phyloP scores from a whole-genome alignment of 2,329 filamentous ascomycete species.

The Dothideomycetes sp. region DNA sequence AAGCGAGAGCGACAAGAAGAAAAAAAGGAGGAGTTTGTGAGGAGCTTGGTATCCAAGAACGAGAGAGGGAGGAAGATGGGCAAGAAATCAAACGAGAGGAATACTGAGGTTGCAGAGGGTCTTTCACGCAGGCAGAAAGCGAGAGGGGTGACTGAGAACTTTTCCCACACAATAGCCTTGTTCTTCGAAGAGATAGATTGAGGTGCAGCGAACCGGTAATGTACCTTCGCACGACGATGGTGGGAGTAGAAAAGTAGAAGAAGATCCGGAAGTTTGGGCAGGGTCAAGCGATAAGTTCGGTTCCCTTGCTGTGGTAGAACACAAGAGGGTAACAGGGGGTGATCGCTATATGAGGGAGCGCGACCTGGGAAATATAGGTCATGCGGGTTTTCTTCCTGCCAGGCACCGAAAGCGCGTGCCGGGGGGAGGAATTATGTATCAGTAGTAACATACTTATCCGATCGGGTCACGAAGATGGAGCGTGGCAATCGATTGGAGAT shows the following conservation, averaged over 20 bases:
- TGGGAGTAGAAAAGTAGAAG: slow-evolving; percentile 5
- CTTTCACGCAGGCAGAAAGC: slow-evolving; percentile 10
- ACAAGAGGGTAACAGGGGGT: slow-evolving; percentile 14
- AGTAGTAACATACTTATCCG: slow-evolving; percentile 14
- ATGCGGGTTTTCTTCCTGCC: slow-evolving; percentile 20
- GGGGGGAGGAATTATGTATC: slow-evolving; percentile 25
- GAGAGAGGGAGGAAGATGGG: slow-evolving; percentile 1
- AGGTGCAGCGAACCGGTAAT: slow-evolving; percentile 9
- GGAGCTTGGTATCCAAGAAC: slow-evolving; percentile 2
- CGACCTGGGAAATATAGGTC: slow-evolving; percentile 9
- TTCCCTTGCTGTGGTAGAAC: slow-evolving; percentile 28
- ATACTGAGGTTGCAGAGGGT: slow-evolving; percentile 10
- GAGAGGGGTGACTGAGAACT: slow-evolving; percentile 10
- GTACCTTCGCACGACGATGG: slow-evolving; percentile 10
- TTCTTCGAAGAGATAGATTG: slow-evolving; percentile 12
- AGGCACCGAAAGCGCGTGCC: slow-evolving; percentile 30
- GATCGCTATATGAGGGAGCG: slow-evolving; percentile 12
- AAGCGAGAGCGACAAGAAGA: slow-evolving; percentile 3
- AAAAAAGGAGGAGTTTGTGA: too few relatives aligned
- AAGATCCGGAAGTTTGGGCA: slow-evolving; percentile 13
- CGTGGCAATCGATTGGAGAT: slow-evolving; percentile 12
- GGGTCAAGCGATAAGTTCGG: slow-evolving; percentile 13
- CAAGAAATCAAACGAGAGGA: slow-evolving; percentile 6
- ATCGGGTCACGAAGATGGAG: slow-evolving; percentile 13
- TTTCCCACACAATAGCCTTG: slow-evolving; percentile 13